Base-by-base conservation (phyloP, 257 asterid species). In the Agastache rugosa region DNA sequence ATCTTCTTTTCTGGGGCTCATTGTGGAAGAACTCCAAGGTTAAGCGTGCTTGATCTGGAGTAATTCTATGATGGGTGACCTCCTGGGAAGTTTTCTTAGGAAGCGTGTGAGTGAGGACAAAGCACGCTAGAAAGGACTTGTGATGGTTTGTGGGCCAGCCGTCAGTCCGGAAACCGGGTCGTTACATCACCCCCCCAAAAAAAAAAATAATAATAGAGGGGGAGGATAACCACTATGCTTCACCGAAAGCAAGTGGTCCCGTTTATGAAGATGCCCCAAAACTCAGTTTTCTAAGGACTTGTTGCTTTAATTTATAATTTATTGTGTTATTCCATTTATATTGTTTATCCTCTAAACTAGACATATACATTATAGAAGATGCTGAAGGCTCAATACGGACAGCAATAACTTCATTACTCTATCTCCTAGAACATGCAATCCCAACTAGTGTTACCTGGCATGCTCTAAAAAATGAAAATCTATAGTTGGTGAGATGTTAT, bases 351-450 rank as follows among this genome's bases (percentile, higher is more conserved):
- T 53, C 50, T 17, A 34, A 59, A 29, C 20, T 44, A 45, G 31
- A 25, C 35, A 48, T 29, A 54, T 61, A 42, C 8, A 42, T 44
- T 16, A 6, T 14, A 34, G 56, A 25, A 55, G 11, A 70, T 22
- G 27, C 51, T 16, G 59, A 72, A 27, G 22, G 61, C 29, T 61
- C 65, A 37, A 14, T n/a, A n/a, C n/a, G n/a, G n/a, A n/a, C n/a
- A 31, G 16, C 19, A 60, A 5, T 20, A 44, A 35, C 58, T 68
- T 12, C n/a, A 11, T 42, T 50, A 41, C 34, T 67, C 67, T 44
- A 19, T 53, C 15, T 20, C 60, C 50, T n/a, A n/a, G 9, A 22
- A 47, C 55, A 75, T 27, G 54, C n/a, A 42, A 71, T 71, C n/a
- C 55, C 60, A 54, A 19, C 29, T 54, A n/a, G 1, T 27, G 15